phyloP scores from a whole-genome alignment of 1,284 basidiomycete genomes.

The Pterulicium gracile region DNA sequence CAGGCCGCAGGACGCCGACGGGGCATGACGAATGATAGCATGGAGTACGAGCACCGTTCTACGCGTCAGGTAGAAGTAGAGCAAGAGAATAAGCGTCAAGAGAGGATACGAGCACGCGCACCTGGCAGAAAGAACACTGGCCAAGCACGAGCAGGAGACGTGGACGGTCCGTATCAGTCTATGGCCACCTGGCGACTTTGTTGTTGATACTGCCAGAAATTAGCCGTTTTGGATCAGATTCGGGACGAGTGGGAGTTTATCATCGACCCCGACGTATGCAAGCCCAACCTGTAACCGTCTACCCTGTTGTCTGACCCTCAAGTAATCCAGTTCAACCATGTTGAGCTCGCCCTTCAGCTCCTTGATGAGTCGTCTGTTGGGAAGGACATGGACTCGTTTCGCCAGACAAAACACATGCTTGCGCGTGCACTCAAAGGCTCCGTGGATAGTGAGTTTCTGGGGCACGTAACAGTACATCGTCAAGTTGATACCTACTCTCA shows the following conservation, averaged over 20 bases:
- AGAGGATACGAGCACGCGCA: conserved; percentile 53
- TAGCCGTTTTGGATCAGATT: conserved; percentile 78
- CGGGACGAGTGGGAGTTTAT: conserved; percentile 87
- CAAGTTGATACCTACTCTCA: conserved; percentile 2
- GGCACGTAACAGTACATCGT: conserved; percentile 6
- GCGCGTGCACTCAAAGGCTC: conserved; percentile 74
- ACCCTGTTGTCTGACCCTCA: conserved; percentile 8
- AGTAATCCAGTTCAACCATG: conserved; percentile 71
- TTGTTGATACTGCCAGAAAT: too few relatives aligned
- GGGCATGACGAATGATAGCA: conserved; percentile 40
- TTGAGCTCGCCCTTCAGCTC: conserved; percentile 81
- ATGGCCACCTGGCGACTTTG: too few relatives aligned
- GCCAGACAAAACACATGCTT: conserved; percentile 62
- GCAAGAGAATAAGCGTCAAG: conserved; percentile 47
- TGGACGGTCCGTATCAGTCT: conserved; percentile 57
- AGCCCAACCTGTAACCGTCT: conserved; percentile 4
- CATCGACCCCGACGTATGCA: conserved; percentile 64
- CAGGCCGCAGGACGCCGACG: conserved; percentile 51
- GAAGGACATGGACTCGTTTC: conserved; percentile 68
- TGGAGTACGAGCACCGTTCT: conserved; percentile 36
- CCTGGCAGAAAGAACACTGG: conserved; percentile 44
- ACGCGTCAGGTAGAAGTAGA: conserved; percentile 49
- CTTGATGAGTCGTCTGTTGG: conserved; percentile 64
- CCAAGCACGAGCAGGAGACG: conserved; percentile 54
- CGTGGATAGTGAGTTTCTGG: conserved; percentile 59